Base-by-base conservation (phyloP, 2,329 filamentous ascomycete genomes). In the Apiospora arundinis region DNA sequence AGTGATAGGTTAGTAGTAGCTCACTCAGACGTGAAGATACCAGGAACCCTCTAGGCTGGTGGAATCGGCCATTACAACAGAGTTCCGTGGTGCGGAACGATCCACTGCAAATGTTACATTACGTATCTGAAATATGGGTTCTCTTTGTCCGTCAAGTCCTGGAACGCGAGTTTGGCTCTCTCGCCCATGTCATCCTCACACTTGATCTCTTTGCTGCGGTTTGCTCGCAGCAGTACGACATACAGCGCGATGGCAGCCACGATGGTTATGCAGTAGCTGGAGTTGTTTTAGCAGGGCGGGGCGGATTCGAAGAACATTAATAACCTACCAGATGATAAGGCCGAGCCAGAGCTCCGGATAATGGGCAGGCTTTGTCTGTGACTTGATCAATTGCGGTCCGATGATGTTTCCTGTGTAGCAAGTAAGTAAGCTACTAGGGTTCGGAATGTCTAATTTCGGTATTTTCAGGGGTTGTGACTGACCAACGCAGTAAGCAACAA, bases 271-370 rank as follows among this genome's bases (percentile, higher is more conserved):
- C 88, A 88, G 76, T 93, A 94, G 75, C 90, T 91, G 70, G 4
- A 42, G 68, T 40, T 25, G 40, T 52, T 44, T 56, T 23, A 56
- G 78, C 70, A 77, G 16, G 14, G 72, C 32, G 25, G 72, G 44
- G 28, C 37, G 7, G 21, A 40, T 18, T 32, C 0, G 68, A 63
- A 14, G 23, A 23, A 7, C 70, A 11, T 48, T 12, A 14, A 23
- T 21, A 16, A 77, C 84, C 70, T 74, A 87, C 85, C 85, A 88
- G 71, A 88, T 85, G 18, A 94, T 93, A 72, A 95, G 78, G 0
- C 92, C 92, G 0, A 88, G 83, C 92, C 92, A 94, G 11, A 94
- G 77, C 75, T 90, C 88, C 0, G 92, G 92, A 76, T 94, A 94
- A 80, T 94, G 92, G 67, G 86, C 78, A 0, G 78, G 81, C 74